Base-by-base conservation (phyloP, 1,284 basidiomycete species). In the Sporisorium graminicola region DNA sequence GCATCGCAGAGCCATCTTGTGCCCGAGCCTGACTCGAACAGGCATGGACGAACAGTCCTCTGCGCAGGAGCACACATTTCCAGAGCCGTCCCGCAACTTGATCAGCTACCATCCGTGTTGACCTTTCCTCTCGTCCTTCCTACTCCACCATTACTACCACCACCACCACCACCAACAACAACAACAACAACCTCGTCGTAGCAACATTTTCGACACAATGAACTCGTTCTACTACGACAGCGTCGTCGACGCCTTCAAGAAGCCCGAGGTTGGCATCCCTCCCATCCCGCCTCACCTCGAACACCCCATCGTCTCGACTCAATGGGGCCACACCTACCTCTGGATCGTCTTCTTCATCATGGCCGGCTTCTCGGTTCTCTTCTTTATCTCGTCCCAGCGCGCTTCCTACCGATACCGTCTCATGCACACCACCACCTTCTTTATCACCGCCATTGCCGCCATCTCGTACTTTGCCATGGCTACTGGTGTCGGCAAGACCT, bases 381-480 rank as follows among this genome's bases (percentile, higher is more conserved):
- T 79, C 69, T 74, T 74, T 57, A 74, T 70, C 65, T 67, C 72
- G 43, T 72, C 74, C 50, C 74, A 77, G 67, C 70, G 75, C n/a
- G 75, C 74, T 42, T 67, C 75, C 9, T 81, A 81, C 72, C 79
- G 79, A 31, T 79, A 78, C 74, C 74, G 79, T 52, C 63, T 74
- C 44, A 65, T 81, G 68, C 78, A 77, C 70, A 69, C 75, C 65
- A 75, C 66, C 62, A 79, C 70, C 35, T 72, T 79, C 69, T 68
- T 81, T 66, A 77, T 81, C 71, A 73, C 66, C 46, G 52, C 62
- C 22, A 73, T 79, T 53, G 79, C 79, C 37, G 77, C 79, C 37
- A 29, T 68, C 46, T 72, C 79, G 12, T 81, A 81, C 77, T 79
- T 77, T 71, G 74, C 75, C 64, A 81, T 81, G 79, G 79, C 79